These are phyloP conservation scores for Avena insularis DNA, from an alignment of 176 grass and related monocot genomes.

Conservation along the genomic window DNA sequence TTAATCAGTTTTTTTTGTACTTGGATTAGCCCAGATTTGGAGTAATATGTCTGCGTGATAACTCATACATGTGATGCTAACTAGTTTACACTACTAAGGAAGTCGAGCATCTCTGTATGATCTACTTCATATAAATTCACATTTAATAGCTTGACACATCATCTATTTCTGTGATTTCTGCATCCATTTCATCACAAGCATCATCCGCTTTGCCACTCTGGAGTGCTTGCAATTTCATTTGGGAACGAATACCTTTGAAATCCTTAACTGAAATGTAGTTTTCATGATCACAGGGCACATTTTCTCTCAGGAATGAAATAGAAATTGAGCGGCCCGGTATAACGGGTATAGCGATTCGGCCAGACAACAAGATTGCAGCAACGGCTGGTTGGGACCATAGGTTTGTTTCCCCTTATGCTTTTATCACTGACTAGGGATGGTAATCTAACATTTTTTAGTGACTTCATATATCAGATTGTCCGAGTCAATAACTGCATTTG, in stretches of 20 bases:
- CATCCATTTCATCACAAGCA: constrained; percentile 1
- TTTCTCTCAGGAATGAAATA: constrained; percentile 83
- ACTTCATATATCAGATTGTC: background rate
- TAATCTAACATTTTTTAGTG: background rate
- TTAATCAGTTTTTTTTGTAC: constrained; percentile 9
- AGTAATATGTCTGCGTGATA: constrained; percentile 9
- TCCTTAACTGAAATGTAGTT: background rate
- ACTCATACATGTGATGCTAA: constrained; percentile 19
- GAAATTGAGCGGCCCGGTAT: constrained; percentile 74
- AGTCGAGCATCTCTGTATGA: constrained; percentile 22
- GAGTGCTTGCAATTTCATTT: constrained; percentile 1
- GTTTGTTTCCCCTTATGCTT: constrained; percentile 47
- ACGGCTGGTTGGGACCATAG: constrained; percentile 96
- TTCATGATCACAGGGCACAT: constrained; percentile 53
- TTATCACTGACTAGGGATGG: background rate
- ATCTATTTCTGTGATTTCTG: constrained; percentile 17
- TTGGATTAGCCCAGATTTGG: constrained; percentile 8
- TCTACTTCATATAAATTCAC: constrained; percentile 24
- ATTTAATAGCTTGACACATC: background rate
- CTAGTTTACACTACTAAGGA: background rate
- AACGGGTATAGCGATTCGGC: constrained; percentile 66
- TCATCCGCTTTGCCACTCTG: background rate
- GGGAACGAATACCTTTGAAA: background rate
- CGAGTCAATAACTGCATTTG: background rate
- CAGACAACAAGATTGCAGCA: constrained; percentile 85